Conservation (phyloP, 1,284 basidiomycete species). For the Cutaneotrichosporon sp. region DNA sequence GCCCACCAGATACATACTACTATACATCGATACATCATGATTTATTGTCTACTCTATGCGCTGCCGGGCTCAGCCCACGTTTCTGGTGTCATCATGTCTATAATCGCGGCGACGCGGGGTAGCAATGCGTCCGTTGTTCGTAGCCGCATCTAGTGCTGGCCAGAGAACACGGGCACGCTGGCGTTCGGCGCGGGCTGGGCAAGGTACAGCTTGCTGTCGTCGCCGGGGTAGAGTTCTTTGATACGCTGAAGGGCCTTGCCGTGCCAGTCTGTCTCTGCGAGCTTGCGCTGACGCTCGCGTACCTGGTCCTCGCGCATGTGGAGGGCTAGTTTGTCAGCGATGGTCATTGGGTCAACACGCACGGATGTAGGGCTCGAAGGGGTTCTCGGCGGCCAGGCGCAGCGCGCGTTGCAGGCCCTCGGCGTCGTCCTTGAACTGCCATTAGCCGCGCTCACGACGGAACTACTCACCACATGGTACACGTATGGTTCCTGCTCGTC, state of each 20-base stretch:
- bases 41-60: too few species aligned
- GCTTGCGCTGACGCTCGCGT: background rate
- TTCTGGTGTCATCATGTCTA: too few species aligned
- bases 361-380: conserved; percentile 31
- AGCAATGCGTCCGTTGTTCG: too few species aligned
- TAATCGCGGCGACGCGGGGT: too few species aligned
- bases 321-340: conserved; percentile 5
- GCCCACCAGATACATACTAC: too few species aligned
- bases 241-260: background rate
- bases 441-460: background rate
- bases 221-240: background rate
- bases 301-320: conserved; percentile 27
- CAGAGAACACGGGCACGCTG: too few species aligned
- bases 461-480: conserved; percentile 40
- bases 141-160: too few species aligned
- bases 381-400: conserved; percentile 21
- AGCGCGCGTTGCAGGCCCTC: conserved; percentile 26
- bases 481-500: conserved; percentile 41
- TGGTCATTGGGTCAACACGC: background rate
- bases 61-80: too few species aligned
- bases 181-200: too few species aligned
- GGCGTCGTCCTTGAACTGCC: conserved; percentile 21
- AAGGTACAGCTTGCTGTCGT: background rate
- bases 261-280: conserved; percentile 2
- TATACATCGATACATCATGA: too few species aligned